Percentiles rank a stretch among this genome's conserved stretches.
Evolutionary conservation across 2,329 filamentous ascomycete genomes (phyloP).

Genomic region (Orbilia javanica): DNA sequence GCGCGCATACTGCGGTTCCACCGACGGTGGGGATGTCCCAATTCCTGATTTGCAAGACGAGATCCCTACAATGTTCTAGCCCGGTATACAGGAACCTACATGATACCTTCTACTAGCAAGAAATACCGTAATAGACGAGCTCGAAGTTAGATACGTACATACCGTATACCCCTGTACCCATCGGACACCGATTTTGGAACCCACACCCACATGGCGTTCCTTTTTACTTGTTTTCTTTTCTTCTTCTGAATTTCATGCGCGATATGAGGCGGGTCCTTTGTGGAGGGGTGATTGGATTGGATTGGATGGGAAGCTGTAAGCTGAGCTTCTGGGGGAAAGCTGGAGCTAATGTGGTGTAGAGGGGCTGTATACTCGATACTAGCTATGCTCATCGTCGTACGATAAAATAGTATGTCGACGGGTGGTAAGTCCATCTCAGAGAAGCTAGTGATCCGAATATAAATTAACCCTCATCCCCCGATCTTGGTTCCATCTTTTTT

Average conservation of each 20-base stretch:
- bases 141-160: too few relatives aligned
- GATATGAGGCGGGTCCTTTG: conserved; percentile 18
- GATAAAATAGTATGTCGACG: conserved; percentile 14
- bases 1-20: conserved; percentile 24
- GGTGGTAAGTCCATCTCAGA: neutral
- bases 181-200: conserved; percentile 22
- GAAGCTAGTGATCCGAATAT: conserved; percentile 41
- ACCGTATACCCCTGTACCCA: conserved; percentile 2
- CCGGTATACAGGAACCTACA: too few relatives aligned
- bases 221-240: too few relatives aligned
- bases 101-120: neutral
- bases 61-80: neutral
- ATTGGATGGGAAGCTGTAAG: conserved; percentile 11
- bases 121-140: neutral
- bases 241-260: conserved; percentile 4
- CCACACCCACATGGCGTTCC: conserved; percentile 17
- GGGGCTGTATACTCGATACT: neutral
- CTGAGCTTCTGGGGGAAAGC: conserved; percentile 14
- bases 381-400: conserved; percentile 32
- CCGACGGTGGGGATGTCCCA: neutral
- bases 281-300: conserved; percentile 11
- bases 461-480: conserved; percentile 41
- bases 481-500: conserved; percentile 11
- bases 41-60: conserved; percentile 25
- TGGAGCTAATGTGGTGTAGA: conserved; percentile 25